phyloP scores from a whole-genome alignment of 2,329 filamentous ascomycete species.

The Neophaeococcomyces mojaviensis region DNA sequence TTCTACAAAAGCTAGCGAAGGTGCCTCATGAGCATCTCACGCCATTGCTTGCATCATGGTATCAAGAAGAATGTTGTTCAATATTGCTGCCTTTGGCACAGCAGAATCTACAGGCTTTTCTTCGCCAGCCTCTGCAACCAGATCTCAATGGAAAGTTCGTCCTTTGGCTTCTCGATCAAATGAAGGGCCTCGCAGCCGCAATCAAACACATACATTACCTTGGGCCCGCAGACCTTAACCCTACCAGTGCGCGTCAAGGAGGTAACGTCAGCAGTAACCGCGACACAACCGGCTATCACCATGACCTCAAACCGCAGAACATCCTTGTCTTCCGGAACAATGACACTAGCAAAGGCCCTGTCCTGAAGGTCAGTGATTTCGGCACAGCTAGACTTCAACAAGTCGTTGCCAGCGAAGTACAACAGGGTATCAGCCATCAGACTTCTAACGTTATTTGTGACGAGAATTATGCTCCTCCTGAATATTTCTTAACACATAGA shows the following conservation, averaged over 20 bases:
- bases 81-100: conserved; percentile 9
- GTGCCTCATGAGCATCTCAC: conserved; percentile 5
- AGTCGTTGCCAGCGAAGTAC: background rate
- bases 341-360: no score
- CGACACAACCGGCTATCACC: conserved; percentile 9
- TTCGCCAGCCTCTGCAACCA: background rate
- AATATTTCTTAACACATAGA: background rate
- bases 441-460: background rate
- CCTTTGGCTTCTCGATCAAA: conserved; percentile 9
- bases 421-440: background rate
- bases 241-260: background rate
- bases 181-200: conserved; percentile 8
- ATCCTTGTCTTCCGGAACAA: conserved; percentile 10
- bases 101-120: conserved; percentile 4
- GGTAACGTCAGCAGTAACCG: background rate
- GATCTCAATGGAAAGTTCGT: background rate
- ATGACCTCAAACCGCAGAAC: conserved; percentile 13
- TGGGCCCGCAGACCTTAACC: background rate
- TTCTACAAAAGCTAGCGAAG: conserved; percentile 4
- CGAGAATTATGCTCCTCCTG: conserved; percentile 7
- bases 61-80: background rate
- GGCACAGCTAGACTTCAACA: conserved; percentile 6
- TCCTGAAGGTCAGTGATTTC: conserved; percentile 11
- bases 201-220: conserved; percentile 11
- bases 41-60: conserved; percentile 6